These are phyloP conservation scores for Candida nemodendra DNA, from an alignment of 805 yeast species.

Conservation along the genomic window DNA sequence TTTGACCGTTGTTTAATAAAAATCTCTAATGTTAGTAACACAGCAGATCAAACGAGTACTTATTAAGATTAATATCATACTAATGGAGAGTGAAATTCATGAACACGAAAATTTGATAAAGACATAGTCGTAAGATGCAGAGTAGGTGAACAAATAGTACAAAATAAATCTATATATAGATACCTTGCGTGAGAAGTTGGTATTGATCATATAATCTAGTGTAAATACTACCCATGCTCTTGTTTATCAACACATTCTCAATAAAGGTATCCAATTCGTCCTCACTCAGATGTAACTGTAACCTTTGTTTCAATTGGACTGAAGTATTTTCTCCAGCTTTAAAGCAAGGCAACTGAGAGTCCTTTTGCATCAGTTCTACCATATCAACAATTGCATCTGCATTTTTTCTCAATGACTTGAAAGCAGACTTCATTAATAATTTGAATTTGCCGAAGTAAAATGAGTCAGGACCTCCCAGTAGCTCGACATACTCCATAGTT, in stretches of 20 bases:
- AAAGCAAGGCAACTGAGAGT: constrained; percentile 88
- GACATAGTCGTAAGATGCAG: not conserved
- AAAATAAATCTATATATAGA: constrained; percentile 52
- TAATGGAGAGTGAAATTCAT: too few species aligned
- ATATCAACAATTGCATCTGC: constrained; percentile 73
- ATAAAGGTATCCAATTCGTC: constrained; percentile 74
- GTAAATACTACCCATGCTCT: constrained; percentile 82
- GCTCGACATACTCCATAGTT: constrained; percentile 83
- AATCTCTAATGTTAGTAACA: too few species aligned
- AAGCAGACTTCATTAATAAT: constrained; percentile 65
- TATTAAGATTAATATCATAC: too few species aligned
- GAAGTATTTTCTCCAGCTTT: constrained; percentile 84
- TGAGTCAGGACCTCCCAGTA: constrained; percentile 77
- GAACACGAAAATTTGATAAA: too few species aligned
- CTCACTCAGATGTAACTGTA: constrained; percentile 74
- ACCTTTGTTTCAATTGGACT: constrained; percentile 72
- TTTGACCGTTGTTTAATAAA: too few species aligned
- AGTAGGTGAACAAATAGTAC: not conserved
- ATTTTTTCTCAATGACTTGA: constrained; percentile 67
- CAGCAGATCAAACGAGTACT: too few species aligned
- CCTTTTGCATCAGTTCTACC: constrained; percentile 93
- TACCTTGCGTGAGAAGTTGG: constrained; percentile 93
- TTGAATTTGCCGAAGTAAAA: constrained; percentile 60
- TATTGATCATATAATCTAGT: constrained; percentile 94
- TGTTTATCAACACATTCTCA: constrained; percentile 70